These are phyloP conservation scores for Apiospora arundinis DNA, from an alignment of 2,329 filamentous ascomycete species.

Conservation along the genomic window DNA sequence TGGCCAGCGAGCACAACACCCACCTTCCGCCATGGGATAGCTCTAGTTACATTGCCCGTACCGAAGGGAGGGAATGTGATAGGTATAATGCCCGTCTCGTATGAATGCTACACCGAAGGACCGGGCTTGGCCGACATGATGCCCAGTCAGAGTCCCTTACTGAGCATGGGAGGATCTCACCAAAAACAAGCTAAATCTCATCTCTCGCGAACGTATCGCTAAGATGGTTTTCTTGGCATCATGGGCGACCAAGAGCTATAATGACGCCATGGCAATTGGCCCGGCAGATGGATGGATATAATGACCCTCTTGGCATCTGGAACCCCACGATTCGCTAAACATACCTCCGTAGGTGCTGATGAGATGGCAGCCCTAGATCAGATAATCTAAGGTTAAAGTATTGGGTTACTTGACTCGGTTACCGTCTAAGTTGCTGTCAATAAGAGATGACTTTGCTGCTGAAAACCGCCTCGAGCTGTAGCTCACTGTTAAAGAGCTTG, in stretches of 20 bases:
- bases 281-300: neutral
- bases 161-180: neutral
- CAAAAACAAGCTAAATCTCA: neutral
- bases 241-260: neutral
- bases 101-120: conserved; percentile 3
- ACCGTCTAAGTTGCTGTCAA: too few relatives aligned
- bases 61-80: neutral
- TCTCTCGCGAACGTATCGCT: neutral
- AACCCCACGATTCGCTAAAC: neutral
- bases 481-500: too few relatives aligned
- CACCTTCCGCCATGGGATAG: neutral
- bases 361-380: neutral
- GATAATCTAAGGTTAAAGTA: neutral
- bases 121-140: neutral
- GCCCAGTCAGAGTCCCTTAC: neutral
- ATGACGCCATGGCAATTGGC: neutral
- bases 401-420: neutral
- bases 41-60: neutral
- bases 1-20: neutral
- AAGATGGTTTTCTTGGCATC: neutral
- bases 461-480: too few relatives aligned
- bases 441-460: neutral
- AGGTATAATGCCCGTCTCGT: neutral
- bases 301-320: neutral
- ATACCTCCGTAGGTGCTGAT: neutral